These are phyloP conservation scores for Diatrype stigma DNA, from an alignment of 2,329 filamentous ascomycete genomes.

Conservation along the genomic window DNA sequence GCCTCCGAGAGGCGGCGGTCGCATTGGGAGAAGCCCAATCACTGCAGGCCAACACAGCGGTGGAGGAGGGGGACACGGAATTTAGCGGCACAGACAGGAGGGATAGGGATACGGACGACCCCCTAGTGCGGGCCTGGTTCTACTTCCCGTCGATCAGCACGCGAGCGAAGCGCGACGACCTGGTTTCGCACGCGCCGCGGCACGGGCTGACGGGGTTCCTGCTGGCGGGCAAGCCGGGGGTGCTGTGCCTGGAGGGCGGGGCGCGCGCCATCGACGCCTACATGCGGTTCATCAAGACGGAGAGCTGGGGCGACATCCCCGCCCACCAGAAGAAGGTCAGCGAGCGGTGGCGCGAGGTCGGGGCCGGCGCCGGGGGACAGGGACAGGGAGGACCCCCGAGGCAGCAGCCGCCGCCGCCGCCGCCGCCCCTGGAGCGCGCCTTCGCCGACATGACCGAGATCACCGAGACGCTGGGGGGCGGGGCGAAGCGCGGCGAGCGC, in stretches of 20 bases:
- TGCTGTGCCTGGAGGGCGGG: constrained; percentile 46
- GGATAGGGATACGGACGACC: constrained; percentile 4
- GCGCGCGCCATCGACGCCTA: constrained; percentile 49
- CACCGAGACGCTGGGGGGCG: constrained; percentile 44
- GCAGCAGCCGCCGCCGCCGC: too few relatives aligned
- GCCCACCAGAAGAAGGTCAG: constrained; percentile 60
- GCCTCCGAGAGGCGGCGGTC: constrained; percentile 26
- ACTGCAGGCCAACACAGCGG: too few relatives aligned
- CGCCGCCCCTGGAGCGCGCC: too few relatives aligned
- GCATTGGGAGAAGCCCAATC: too few relatives aligned
- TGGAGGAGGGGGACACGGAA: too few relatives aligned
- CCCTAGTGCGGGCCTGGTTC: constrained; percentile 54
- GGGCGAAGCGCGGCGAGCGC: constrained; percentile 43
- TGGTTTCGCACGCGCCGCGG: constrained; percentile 47
- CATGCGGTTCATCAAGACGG: constrained; percentile 60
- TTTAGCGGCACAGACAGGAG: not conserved
- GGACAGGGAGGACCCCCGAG: too few relatives aligned
- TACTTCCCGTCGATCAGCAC: constrained; percentile 61
- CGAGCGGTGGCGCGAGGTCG: constrained; percentile 44
- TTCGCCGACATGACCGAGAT: constrained; percentile 56
- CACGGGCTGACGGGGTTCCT: constrained; percentile 56
- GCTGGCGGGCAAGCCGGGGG: constrained; percentile 56
- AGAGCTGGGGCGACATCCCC: constrained; percentile 60
- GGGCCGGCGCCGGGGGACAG: not conserved
- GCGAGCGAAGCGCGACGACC: constrained; percentile 52